Evolutionary conservation across 805 yeast species (phyloP).

Genomic region (Myxozyma lipomycoides): DNA sequence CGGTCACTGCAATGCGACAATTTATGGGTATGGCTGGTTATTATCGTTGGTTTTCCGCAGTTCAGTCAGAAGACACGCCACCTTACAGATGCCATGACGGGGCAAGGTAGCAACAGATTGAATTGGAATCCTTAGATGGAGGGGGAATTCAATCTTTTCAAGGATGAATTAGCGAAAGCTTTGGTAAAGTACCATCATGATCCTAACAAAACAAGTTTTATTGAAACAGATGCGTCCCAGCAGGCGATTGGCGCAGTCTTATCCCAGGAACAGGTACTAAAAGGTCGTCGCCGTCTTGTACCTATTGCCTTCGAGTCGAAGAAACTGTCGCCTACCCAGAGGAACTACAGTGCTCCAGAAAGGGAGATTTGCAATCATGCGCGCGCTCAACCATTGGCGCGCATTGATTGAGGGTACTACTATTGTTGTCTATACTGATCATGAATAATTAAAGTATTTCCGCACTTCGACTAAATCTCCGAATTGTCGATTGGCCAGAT

Average conservation of each 20-base stretch:
- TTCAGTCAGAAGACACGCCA: constrained; percentile 11
- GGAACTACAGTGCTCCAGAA: constrained; percentile 1
- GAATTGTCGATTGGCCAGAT: neutral
- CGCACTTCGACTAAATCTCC: neutral
- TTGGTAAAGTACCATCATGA: neutral
- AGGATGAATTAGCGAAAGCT: neutral
- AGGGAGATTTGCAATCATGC: neutral
- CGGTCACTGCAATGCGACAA: constrained; percentile 5
- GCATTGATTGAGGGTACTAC: neutral
- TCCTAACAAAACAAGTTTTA: neutral
- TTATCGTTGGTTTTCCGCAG: constrained; percentile 6
- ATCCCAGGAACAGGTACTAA: neutral
- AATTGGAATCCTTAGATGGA: neutral
- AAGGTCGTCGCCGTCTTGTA: neutral
- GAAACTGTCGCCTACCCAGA: neutral
- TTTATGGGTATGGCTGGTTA: constrained; percentile 8
- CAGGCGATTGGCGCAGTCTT: constrained; percentile 2
- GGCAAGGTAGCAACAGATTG: neutral
- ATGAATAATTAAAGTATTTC: neutral
- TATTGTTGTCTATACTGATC: neutral
- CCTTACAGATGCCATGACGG: neutral
- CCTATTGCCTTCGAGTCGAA: constrained; percentile 4
- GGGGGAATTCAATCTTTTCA: neutral
- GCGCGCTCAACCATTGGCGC: neutral
- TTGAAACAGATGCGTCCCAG: constrained; percentile 2